Base-by-base conservation (phyloP, 2,329 filamentous ascomycete species). In the Drechslera avenae region DNA sequence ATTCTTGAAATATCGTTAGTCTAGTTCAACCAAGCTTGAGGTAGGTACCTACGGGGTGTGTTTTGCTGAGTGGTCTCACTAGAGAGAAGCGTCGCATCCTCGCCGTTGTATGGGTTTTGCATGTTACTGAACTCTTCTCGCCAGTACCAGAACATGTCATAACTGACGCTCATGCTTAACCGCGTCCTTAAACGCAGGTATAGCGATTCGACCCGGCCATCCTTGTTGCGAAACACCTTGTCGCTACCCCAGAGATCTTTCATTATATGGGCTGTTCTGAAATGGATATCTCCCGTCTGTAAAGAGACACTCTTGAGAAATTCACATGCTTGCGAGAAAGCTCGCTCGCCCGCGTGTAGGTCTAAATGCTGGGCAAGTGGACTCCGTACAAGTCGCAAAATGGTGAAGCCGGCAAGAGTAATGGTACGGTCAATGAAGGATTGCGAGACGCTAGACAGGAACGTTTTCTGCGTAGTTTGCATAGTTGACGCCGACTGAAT, bases 71-170 rank as follows among this genome's bases (percentile, higher is more conserved):
- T 61, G 4, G 48, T 53, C 16, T 64, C 59, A 13, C 62, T 64
- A 5, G 63, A 59, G 1, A 60, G 42, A 21, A 58, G 31, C 1
- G 40, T 35, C 13, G 50, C 50, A 21, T 71, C 68, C n/a, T 73
- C 70, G 41, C 63, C 66, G 18, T 66, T 69, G 45, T 73, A 73
- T 2, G 69, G 70, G 39, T 72, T 73, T 30, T 60, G 54, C 67
- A 71, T 70, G 46, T 72, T 66, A 18, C 67, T 65, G 26, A 73
- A 73, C 30, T 72, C 70, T 50, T 72, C 71, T 42, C 71, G 56
- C 71, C 71, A 73, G 39, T 72, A 73, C 71, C 71, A 73, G 52
- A 73, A 73, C 69, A 72, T 73, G 40, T 73, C 71, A 37, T 73
- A 73, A 34, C 63, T 71, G 13, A 73, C 62, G 42, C 69, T 72